phyloP scores from a whole-genome alignment of 148 eudicot genomes.

The Rhododendron molle region DNA sequence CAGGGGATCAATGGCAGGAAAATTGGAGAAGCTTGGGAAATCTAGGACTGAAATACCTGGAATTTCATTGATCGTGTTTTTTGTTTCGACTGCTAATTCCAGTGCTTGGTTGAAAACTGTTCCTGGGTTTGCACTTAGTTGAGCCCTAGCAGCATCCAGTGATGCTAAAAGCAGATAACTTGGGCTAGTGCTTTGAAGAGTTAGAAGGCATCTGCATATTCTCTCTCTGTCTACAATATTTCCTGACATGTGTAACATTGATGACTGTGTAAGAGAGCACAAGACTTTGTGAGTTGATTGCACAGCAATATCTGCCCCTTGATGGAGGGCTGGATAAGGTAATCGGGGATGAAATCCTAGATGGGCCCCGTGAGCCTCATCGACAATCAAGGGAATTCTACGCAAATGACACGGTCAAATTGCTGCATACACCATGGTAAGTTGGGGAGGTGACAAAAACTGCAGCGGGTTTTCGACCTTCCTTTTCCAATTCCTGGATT shows the following conservation, averaged over 20 bases:
- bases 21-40: conserved; percentile 19
- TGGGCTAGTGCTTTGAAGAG: conserved; percentile 78
- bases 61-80: conserved; percentile 29
- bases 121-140: conserved; percentile 37
- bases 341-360: conserved; percentile 63
- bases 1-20: conserved; percentile 49
- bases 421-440: conserved; percentile 72
- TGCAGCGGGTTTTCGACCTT: conserved; percentile 59
- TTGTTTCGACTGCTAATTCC: conserved; percentile 44
- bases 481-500: conserved; percentile 47
- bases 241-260: conserved; percentile 68
- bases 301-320: conserved; percentile 66
- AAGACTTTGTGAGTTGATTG: conserved; percentile 88
- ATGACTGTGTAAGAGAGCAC: conserved; percentile 72
- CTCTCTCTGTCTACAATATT: conserved; percentile 45
- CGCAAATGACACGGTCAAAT: conserved; percentile 41
- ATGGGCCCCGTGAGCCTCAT: conserved; percentile 90
- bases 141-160: conserved; percentile 65
- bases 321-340: conserved; percentile 59
- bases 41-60: conserved; percentile 50
- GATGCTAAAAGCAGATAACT: conserved; percentile 71
- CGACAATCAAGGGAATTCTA: conserved; percentile 58
- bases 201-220: conserved; percentile 61
- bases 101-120: conserved; percentile 37
- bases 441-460: conserved; percentile 69